A percentile compares a stretch with the other conserved stretches of the same genome.
These are phyloP conservation scores for Cercospora berteroae DNA, from an alignment of 2,329 filamentous ascomycete genomes.

Conservation along the genomic window DNA sequence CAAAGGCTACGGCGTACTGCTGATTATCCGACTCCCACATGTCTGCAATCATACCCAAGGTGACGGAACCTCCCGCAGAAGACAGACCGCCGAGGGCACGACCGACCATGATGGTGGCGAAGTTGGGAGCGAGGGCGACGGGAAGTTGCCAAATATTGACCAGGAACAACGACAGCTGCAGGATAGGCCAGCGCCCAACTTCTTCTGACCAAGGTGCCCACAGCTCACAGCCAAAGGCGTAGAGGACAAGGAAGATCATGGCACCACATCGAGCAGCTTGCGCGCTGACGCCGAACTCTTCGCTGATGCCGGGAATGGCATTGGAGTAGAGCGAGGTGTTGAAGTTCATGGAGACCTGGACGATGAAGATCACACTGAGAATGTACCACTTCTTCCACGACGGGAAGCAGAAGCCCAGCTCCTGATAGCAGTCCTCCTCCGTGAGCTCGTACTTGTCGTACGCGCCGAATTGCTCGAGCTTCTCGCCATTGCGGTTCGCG, in stretches of 20 bases:
- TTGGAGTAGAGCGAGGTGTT: slow-evolving; percentile 58
- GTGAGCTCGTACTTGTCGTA: slow-evolving; percentile 47
- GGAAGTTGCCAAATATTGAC: slow-evolving; percentile 57
- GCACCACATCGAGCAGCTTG: slow-evolving; percentile 51
- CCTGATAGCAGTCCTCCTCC: slow-evolving; percentile 36
- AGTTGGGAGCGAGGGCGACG: slow-evolving; percentile 48
- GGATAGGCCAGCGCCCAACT: slow-evolving; percentile 52
- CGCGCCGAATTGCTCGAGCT: slow-evolving; percentile 34
- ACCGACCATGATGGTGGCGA: slow-evolving; percentile 47
- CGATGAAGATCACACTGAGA: slow-evolving; percentile 51
- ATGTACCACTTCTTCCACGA: slow-evolving; percentile 53
- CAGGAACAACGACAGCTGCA: slow-evolving; percentile 52
- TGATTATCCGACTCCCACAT: slow-evolving; percentile 61
- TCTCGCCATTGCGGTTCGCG: slow-evolving; percentile 19
- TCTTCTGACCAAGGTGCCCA: slow-evolving; percentile 56
- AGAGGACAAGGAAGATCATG: slow-evolving; percentile 52
- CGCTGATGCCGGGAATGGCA: slow-evolving; percentile 47
- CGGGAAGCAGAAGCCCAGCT: slow-evolving; percentile 48
- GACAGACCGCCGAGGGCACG: slow-evolving; percentile 57
- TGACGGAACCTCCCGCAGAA: slow-evolving; percentile 64
- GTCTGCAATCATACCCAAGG: slow-evolving; percentile 65
- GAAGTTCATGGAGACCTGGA: slow-evolving; percentile 59
- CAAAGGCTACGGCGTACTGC: slow-evolving; percentile 61
- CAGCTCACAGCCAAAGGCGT: slow-evolving; percentile 52
- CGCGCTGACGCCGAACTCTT: slow-evolving; percentile 48